These are phyloP conservation scores for Arctium minus DNA, from an alignment of 129 eudicot species.

Conservation along the genomic window DNA sequence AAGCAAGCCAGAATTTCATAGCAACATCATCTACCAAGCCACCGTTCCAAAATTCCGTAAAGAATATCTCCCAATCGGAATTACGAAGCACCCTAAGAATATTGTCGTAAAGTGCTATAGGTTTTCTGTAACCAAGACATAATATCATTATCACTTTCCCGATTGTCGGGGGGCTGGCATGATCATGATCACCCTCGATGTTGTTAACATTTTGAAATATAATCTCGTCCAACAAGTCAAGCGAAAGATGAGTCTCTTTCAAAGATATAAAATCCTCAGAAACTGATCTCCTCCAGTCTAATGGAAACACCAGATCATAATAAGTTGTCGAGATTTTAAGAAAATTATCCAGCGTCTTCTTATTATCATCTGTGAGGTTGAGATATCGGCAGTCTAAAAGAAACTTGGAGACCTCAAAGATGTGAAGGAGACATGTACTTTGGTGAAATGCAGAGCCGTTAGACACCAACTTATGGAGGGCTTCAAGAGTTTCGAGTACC, in stretches of 20 bases:
- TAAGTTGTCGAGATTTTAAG: conserved; percentile 19
- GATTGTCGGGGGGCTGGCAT: conserved; percentile 22
- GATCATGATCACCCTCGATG: neutral
- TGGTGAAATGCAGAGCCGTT: too few relatives aligned
- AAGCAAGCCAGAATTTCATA: conserved; percentile 5
- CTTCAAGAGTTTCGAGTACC: conserved; percentile 14
- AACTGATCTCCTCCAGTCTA: neutral
- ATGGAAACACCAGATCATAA: conserved; percentile 39
- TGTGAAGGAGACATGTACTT: too few relatives aligned
- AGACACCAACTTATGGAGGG: too few relatives aligned
- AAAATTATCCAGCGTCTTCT: conserved; percentile 15
- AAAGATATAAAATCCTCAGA: conserved; percentile 19
- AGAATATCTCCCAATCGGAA: conserved; percentile 21
- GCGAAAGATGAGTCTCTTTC: conserved; percentile 27
- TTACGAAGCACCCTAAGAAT: conserved; percentile 9
- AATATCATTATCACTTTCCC: conserved; percentile 35
- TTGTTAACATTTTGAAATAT: neutral
- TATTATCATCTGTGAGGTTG: neutral
- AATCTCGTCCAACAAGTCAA: conserved; percentile 32
- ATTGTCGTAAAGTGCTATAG: neutral
- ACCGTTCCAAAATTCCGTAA: conserved; percentile 4
- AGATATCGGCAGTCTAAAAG: conserved; percentile 12
- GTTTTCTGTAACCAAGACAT: conserved; percentile 34
- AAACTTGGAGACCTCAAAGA: too few relatives aligned
- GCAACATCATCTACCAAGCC: neutral